phyloP scores from a whole-genome alignment of 495 filamentous ascomycete species.

The Coniosporium apollinis region DNA sequence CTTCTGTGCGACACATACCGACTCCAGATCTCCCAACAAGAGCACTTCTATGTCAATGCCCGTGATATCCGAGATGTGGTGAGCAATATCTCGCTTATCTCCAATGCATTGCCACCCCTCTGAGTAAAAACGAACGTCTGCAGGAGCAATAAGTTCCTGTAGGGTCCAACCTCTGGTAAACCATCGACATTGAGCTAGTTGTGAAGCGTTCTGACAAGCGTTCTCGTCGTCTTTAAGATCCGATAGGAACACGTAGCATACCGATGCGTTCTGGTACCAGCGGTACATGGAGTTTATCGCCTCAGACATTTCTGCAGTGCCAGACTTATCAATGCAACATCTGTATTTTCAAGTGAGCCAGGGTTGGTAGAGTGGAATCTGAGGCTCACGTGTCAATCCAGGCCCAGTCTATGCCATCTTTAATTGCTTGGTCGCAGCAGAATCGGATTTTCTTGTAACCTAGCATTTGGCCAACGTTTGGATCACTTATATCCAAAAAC shows the following conservation, averaged over 20 bases:
- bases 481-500: background rate
- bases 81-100: background rate
- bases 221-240: constrained; percentile 3
- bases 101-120: constrained; percentile 3
- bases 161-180: constrained; percentile 14
- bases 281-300: constrained; percentile 11
- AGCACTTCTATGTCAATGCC: constrained; percentile 2
- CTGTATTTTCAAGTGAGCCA: no score
- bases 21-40: background rate
- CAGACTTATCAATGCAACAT: background rate
- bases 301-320: constrained; percentile 6
- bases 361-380: no score
- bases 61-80: background rate
- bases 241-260: constrained; percentile 7
- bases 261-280: constrained; percentile 6
- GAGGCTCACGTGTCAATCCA: constrained; percentile 8
- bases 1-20: background rate
- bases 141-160: constrained; percentile 10
- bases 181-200: constrained; percentile 4
- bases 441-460: background rate
- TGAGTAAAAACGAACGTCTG: constrained; percentile 5
- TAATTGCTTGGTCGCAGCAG: constrained; percentile 1
- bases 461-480: background rate
- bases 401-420: constrained; percentile 1
- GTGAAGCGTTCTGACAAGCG: background rate